A percentile compares a stretch with the other conserved stretches of the same genome.
phyloP scores from a whole-genome alignment of 78 protist species.

The slime mould (Dictyostelium discoideum) region dicty_2.7 NC_007088.5:4378001-4378500 shows the following conservation, averaged over 20 bases:
- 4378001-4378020: background rate
- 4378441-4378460: background rate
- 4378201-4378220: background rate
- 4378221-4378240: background rate
- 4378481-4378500: background rate
- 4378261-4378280: background rate
- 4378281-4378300: background rate
- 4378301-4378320: background rate
- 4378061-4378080: constrained; percentile 78
- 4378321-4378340: background rate
- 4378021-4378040: constrained; percentile 2
- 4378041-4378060: constrained; percentile 64
- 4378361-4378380: background rate
- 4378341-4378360: background rate
- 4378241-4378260: background rate
- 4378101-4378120: background rate
- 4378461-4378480: background rate
- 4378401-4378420: constrained; percentile 21
- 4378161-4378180: background rate
- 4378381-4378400: background rate
- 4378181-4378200: background rate
- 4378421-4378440: background rate
- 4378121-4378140: background rate
- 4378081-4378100: background rate
- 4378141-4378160: background rate